Evolutionary conservation across 2,329 filamentous ascomycete species (phyloP), one percentile per base, ranked within the genome.

Genomic region (Blumeriella jaapii): DNA sequence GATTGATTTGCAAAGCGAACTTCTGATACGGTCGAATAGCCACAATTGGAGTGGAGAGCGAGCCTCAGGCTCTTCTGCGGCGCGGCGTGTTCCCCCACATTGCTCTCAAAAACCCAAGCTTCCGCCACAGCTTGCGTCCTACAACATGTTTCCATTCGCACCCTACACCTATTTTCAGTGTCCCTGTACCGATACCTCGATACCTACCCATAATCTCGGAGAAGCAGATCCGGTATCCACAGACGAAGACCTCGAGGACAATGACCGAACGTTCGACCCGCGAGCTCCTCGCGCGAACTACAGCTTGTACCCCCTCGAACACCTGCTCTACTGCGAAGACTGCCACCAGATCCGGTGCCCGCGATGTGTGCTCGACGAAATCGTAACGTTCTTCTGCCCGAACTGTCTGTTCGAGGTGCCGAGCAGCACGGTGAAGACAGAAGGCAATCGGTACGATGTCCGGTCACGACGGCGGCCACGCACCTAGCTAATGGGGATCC

Each of bases 341-440:
- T 98, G 91, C 59, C 85, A 93, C 56, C 82, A 94, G 59, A 93
- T 96, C 43, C 82, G 91, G 48, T 98, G 91, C 56, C 83, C 85
- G 5, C 71, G 86, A 61, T 98, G 91, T 55, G 82, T 93, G 35
- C 74, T 79, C 30, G 91, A 98, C 56, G 91, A 98, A 61, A 86
- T 94, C 36, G 78, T 93, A 30, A 91, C 84, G 35, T 95, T 86
- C 68, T 98, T 84, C 60, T 98, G 91, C 53, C 91, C 91, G 4
- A 89, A 77, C 56, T 98, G 91, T 57, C 63, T 98, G 38, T 96
- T 98, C 53, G 91, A 98, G 60, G 89, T 94, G 19, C 86, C 89
- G 4, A 93, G 82, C 57, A 93, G 84, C 54, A 86, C 85, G 53
- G 74, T 96, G 29, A 86, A 89, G 60, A 83, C 78, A 50, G 91